Base-by-base conservation (phyloP, 257 asterid genomes). In the Jacaranda copaia region DNA sequence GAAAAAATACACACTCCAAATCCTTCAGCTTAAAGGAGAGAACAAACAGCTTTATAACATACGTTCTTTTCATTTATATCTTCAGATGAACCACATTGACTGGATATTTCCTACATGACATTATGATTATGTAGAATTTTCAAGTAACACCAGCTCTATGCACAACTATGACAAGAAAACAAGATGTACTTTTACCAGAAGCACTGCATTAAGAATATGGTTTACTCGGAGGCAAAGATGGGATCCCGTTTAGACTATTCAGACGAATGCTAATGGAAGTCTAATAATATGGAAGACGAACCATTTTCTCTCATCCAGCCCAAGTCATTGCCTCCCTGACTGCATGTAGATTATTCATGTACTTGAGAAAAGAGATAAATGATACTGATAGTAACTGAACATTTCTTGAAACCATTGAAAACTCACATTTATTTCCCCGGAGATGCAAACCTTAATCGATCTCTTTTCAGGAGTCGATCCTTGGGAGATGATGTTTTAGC, bases 401-500 rank as follows among this genome's bases (percentile, higher is more conserved):
- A 10, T 39, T 19, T 63, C 18, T n/a, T 56, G 57, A 60, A 16
- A 60, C 78, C 13, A 64, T 16, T 20, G 36, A 55, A 45, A 61
- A 76, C 84, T 48, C 72, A 39, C 81, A 67, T 73, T 87, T 84
- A 87, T 77, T 79, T 87, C 72, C 94, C 88, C 1, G 97, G 97
- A 77, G 96, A 91, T 77, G 93, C 92, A 85, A 89, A 84, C 80
- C 89, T 86, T 68, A 73, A 82, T 68, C 92, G 91, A 65, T 90
- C 96, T 79, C 74, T 93, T 61, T 79, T 89, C 76, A 84, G 48
- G 51, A 83, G 71, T 73, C 84, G 88, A 55, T 95, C 98, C 73
- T 87, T 93, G 43, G 98, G 97, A 52, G 99, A 93, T 15, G 97
- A 90, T 75, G 90, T 86, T 80, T 88, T 93, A 48, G 83, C 79